A percentile compares a stretch with the other conserved stretches of the same genome.
These are phyloP conservation scores for Podaxis sp. DNA, from an alignment of 768 basidiomycete genomes.

Conservation along the genomic window DNA sequence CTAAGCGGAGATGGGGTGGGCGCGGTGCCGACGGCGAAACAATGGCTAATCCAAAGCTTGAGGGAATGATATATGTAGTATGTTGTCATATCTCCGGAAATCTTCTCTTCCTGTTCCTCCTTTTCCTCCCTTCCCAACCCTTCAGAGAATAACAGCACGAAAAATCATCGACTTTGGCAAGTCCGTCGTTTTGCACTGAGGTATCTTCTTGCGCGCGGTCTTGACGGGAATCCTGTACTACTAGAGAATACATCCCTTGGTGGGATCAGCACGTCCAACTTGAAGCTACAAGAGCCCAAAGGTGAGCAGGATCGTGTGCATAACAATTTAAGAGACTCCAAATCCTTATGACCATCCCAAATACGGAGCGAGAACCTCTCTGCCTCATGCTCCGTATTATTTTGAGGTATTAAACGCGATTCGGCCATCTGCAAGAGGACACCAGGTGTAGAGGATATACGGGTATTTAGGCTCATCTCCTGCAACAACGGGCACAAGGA, in stretches of 20 bases:
- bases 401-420: conserved; percentile 15
- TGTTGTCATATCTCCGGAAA: not conserved
- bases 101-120: not conserved
- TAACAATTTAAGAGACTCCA: not conserved
- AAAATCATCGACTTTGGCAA: conserved; percentile 10
- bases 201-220: conserved; percentile 3
- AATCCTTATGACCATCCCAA: conserved; percentile 11
- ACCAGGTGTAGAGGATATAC: conserved; percentile 16
- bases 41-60: not conserved
- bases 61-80: not conserved
- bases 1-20: not conserved
- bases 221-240: not conserved
- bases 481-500: conserved; percentile 18
- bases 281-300: not conserved
- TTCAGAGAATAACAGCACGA: not conserved
- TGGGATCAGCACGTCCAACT: conserved; percentile 4
- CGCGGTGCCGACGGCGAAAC: not conserved
- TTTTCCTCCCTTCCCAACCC: not conserved
- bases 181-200: conserved; percentile 4
- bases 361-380: not conserved
- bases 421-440: conserved; percentile 19
- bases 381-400: not conserved
- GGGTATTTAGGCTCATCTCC: conserved; percentile 21
- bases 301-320: not conserved
- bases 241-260: not conserved